phyloP scores from a whole-genome alignment of 2,329 filamentous ascomycete species.

The Calonectria pteridis region DNA sequence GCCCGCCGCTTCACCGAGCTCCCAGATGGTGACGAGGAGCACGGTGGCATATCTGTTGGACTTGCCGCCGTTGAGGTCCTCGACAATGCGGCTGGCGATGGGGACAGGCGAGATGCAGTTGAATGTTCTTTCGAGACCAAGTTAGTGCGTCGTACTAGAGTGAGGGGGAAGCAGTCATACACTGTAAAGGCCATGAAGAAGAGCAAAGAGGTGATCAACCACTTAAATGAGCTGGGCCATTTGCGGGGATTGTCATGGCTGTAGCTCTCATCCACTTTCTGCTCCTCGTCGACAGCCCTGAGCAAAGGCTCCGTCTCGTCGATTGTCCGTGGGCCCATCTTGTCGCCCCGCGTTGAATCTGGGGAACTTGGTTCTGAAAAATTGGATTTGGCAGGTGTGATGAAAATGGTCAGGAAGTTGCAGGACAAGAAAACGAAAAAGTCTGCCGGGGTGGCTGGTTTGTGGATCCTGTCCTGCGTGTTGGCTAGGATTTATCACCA shows the following conservation, averaged over 20 bases:
- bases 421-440: background rate
- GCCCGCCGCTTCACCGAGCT: conserved; percentile 74
- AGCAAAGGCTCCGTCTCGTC: conserved; percentile 5
- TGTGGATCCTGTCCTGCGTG: background rate
- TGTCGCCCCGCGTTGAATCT: background rate
- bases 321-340: background rate
- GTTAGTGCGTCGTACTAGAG: background rate
- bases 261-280: background rate
- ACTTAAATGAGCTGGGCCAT: conserved; percentile 1
- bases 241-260: background rate
- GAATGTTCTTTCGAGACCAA: background rate
- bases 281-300: background rate
- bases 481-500: background rate
- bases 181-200: conserved; percentile 8
- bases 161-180: background rate
- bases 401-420: too few species aligned
- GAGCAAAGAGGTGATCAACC: background rate
- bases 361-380: background rate
- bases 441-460: background rate
- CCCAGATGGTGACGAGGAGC: conserved; percentile 78
- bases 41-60: background rate
- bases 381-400: background rate
- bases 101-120: background rate
- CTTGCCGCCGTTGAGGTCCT: background rate
- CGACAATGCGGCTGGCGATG: background rate